Base-by-base conservation (phyloP, 2,329 filamentous ascomycete species). In the Colletotrichum brevisporum region DNA sequence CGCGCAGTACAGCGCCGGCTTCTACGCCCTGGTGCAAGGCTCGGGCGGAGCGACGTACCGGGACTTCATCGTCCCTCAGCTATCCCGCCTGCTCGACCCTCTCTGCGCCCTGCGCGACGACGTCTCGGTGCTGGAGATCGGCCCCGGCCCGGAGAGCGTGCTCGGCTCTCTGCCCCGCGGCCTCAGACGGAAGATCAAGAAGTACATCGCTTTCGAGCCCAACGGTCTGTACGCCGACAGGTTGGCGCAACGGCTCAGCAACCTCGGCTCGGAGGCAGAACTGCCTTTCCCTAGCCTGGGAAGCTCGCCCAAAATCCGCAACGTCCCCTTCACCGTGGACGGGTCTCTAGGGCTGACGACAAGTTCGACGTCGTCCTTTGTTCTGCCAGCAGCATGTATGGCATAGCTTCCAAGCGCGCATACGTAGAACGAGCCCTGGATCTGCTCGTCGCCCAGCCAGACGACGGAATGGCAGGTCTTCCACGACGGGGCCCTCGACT, bases 331-430 rank as follows among this genome's bases (percentile, higher is more conserved):
- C 6, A 31, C 27, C 6, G 8, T 31, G 27, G 27, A 31, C 27
- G 6, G 1, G 2, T 8, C 27, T 9, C 8, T 9, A 8, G 27
- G 6, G 31, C 57, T 1, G 72, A 78, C 39, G 75, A 81, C 24
- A 83, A 79, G 67, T 91, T 84, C 73, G 83, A 91, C 71, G 13
- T 90, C 48, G 75, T 91, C 18, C 73, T n/a, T n/a, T 91, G 5
- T 89, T 91, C 76, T 91, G 88, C 71, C 88, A 91, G n/a, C 75
- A 90, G 89, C 78, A 84, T 91, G 84, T 90, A 91, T 71, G 87
- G 86, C 68, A 86, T 91, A 80, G 0, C 80, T n/a, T n/a, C 81
- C 2, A 86, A 87, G 71, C 73, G 70, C n/a, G 74, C 15, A 2
- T 83, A 81, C 67, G 83, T 91, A 70, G 74, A 84, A 74, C 72